Evolutionary conservation across 371 early-diverging fungal species (phyloP).

Genomic region (Basidiobolus meristosporus): DNA sequence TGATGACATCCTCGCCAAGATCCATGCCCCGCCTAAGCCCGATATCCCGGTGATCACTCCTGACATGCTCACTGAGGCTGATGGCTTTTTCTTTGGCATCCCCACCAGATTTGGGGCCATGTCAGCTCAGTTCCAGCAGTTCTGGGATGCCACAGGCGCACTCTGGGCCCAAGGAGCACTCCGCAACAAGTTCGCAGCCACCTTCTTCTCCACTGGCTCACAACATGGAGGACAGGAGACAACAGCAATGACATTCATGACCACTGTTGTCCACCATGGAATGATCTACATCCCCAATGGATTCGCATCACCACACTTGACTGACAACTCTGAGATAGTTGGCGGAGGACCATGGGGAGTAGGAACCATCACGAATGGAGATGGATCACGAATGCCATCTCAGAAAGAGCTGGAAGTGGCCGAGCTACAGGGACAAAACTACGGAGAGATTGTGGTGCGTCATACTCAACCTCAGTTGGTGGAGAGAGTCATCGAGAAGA

Average conservation of each 20-base stretch:
- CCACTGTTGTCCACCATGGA: constrained; percentile 62
- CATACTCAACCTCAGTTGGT: no score
- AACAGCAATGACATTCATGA: constrained; percentile 40
- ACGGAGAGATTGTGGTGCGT: no score
- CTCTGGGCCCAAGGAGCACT: constrained; percentile 46
- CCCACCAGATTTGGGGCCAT: constrained; percentile 49
- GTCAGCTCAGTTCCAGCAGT: constrained; percentile 58
- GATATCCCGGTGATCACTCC: constrained; percentile 33
- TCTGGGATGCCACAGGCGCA: constrained; percentile 48
- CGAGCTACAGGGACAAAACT: constrained; percentile 22
- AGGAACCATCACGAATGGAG: constrained; percentile 41
- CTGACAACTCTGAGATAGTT: constrained; percentile 23
- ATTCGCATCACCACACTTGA: constrained; percentile 20
- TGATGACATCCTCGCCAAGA: constrained; percentile 35
- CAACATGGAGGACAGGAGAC: constrained; percentile 71
- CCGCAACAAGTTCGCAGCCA: constrained; percentile 50
- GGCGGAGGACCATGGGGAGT: constrained; percentile 65
- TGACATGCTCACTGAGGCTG: constrained; percentile 33
- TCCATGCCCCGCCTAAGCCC: constrained; percentile 39
- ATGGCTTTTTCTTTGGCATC: constrained; percentile 63
- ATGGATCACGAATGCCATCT: constrained; percentile 40
- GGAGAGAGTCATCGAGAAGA: no score
- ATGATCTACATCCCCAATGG: constrained; percentile 46
- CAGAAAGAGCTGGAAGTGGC: constrained; percentile 48
- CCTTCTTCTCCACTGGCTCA: constrained; percentile 50